phyloP scores from a whole-genome alignment of 192 early-diverging fungal genomes.

The Chytriomyces sp. region DNA sequence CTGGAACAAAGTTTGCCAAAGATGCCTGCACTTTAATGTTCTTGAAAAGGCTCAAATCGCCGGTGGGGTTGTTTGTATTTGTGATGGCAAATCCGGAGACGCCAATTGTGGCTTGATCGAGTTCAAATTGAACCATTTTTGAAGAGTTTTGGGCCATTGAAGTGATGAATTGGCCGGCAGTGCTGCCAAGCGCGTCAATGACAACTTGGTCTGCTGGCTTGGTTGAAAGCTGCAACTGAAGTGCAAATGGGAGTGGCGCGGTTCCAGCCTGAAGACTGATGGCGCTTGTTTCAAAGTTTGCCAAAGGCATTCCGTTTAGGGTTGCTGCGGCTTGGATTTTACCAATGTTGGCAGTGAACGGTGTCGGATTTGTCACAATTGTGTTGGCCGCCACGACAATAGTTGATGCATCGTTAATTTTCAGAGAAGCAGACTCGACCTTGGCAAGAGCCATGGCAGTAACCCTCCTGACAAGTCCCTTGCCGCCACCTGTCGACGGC shows the following conservation, averaged over 20 bases:
- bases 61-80: not conserved
- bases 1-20: not conserved
- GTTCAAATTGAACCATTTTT: not conserved
- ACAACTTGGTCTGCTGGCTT: not conserved
- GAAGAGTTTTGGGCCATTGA: not conserved
- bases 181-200: not conserved
- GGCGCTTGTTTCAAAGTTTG: not conserved
- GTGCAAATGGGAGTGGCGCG: not conserved
- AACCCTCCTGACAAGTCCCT: not conserved
- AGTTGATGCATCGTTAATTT: constrained; percentile 27
- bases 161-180: not conserved
- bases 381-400: constrained; percentile 28
- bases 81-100: not conserved
- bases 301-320: not conserved
- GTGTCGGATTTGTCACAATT: constrained; percentile 40
- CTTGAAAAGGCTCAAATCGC: not conserved
- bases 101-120: not conserved
- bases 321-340: not conserved
- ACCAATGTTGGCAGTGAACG: constrained; percentile 33
- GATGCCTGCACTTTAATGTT: not conserved
- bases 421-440: constrained; percentile 22
- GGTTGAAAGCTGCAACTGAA: not conserved
- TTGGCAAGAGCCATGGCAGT: constrained; percentile 6
- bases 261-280: not conserved
- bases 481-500: not conserved